Percentiles rank a stretch among this genome's conserved stretches.
Evolutionary conservation across 2,329 filamentous ascomycete species (phyloP).

Genomic region (Penicillium digitatum): DNA sequence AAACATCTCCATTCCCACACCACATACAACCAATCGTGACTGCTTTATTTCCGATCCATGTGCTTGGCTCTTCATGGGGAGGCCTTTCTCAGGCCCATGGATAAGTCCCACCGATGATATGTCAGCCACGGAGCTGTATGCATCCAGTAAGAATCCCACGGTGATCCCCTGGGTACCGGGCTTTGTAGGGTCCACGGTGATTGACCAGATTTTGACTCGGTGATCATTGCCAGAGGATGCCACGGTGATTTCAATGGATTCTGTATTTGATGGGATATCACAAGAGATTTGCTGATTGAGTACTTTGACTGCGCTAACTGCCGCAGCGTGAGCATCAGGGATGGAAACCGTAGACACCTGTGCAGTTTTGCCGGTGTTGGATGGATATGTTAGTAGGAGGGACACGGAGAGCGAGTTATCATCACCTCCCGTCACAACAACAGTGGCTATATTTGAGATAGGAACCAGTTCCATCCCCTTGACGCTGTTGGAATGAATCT

Average conservation of each 20-base stretch:
- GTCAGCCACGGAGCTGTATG: slow-evolving; percentile 53
- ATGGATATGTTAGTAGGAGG: slow-evolving; percentile 30
- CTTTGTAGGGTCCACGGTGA: slow-evolving; percentile 29
- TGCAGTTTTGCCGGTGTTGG: slow-evolving; percentile 8
- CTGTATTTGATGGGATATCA: not conserved
- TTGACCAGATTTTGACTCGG: slow-evolving; percentile 44
- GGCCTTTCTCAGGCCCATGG: slow-evolving; percentile 9
- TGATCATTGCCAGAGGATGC: slow-evolving; percentile 47
- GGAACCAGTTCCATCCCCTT: slow-evolving; percentile 51
- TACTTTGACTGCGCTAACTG: slow-evolving; percentile 41
- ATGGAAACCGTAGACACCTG: slow-evolving; percentile 34
- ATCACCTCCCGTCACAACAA: slow-evolving; percentile 76
- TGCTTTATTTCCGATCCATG: not conserved
- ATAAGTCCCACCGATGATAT: slow-evolving; percentile 50
- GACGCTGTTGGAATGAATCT: slow-evolving; percentile 75
- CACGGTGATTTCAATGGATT: slow-evolving; percentile 21
- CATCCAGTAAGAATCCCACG: slow-evolving; percentile 27
- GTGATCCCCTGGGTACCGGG: slow-evolving; percentile 20
- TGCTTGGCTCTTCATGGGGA: not conserved
- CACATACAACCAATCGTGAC: slow-evolving; percentile 41
- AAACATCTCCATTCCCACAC: slow-evolving; percentile 51
- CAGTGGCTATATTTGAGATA: slow-evolving; percentile 33
- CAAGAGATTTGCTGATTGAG: slow-evolving; percentile 17
- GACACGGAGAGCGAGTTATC: slow-evolving; percentile 73
- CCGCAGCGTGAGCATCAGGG: slow-evolving; percentile 45